These are phyloP conservation scores for Aspergillus hiratsukae DNA, from an alignment of 2,329 filamentous ascomycete genomes.

Conservation along the genomic window DNA sequence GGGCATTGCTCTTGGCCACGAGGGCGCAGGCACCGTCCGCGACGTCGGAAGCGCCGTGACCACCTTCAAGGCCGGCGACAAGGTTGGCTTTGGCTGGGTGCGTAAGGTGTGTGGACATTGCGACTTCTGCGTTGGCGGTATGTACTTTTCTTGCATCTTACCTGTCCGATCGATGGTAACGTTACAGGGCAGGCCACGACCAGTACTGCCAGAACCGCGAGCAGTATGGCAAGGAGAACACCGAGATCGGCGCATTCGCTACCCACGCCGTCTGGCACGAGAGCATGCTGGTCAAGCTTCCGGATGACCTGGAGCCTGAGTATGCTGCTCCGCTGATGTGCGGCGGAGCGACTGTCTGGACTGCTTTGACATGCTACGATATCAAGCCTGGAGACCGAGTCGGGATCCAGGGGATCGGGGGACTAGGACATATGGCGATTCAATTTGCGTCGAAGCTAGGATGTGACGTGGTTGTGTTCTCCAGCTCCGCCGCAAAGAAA, in stretches of 20 bases:
- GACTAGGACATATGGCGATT: constrained; percentile 12
- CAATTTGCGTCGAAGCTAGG: constrained; percentile 64
- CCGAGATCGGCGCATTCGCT: constrained; percentile 29
- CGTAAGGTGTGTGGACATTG: constrained; percentile 27
- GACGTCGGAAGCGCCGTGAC: constrained; percentile 42
- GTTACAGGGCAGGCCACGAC: constrained; percentile 10
- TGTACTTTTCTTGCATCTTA: not conserved
- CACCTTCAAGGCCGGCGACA: constrained; percentile 41
- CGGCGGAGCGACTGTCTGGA: constrained; percentile 8
- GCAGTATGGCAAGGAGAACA: constrained; percentile 24
- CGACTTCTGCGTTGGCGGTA: constrained; percentile 25
- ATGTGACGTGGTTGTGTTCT: constrained; percentile 44
- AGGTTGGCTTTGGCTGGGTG: constrained; percentile 30
- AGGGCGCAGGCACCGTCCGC: constrained; percentile 50
- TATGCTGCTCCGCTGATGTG: constrained; percentile 12
- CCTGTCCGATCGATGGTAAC: not conserved
- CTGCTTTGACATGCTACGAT: constrained; percentile 6
- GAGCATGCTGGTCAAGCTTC: constrained; percentile 1
- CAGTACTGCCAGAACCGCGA: constrained; percentile 21
- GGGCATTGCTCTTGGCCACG: constrained; percentile 45
- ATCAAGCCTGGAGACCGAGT: constrained; percentile 8
- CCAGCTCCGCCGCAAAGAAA: constrained; percentile 9
- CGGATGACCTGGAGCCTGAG: not conserved
- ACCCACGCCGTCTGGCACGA: constrained; percentile 26
- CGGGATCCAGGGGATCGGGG: constrained; percentile 9